A percentile compares a stretch with the other conserved stretches of the same genome.
Evolutionary conservation across 345 rosid genomes (phyloP).

Genomic region (Corchorus olitorius): DNA sequence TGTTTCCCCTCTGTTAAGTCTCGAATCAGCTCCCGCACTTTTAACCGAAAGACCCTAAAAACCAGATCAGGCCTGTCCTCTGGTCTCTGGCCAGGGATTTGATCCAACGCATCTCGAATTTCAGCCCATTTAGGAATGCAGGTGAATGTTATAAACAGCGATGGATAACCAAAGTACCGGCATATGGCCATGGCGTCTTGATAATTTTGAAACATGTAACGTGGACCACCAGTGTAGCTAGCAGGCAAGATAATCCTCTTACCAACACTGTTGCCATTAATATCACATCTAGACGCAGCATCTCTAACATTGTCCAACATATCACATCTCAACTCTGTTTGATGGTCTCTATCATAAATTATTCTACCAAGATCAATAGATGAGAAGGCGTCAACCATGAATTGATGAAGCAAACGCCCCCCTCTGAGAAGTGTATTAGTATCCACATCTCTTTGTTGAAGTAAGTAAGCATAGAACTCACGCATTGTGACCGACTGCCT

Average conservation of each 20-base stretch:
- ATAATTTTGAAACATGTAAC: not conserved
- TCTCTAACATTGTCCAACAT: not conserved
- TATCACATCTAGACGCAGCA: not conserved
- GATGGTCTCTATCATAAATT: not conserved
- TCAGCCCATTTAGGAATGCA: not conserved
- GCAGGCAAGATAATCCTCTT: not conserved
- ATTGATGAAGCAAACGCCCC: not conserved
- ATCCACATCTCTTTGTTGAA: not conserved
- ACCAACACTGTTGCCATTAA: not conserved
- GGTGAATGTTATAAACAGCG: not conserved
- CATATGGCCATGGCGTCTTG: slow-evolving; percentile 10
- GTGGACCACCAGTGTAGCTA: not conserved
- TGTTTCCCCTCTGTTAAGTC: not conserved
- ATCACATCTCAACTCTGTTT: not conserved
- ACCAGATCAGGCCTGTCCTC: not conserved
- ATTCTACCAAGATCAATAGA: not conserved
- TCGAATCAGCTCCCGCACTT: not conserved
- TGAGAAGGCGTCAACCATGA: slow-evolving; percentile 8
- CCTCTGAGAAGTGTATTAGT: not conserved
- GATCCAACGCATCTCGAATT: not conserved
- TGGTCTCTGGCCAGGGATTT: not conserved
- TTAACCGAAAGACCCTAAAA: not conserved
- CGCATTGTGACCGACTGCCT: not conserved
- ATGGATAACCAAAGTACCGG: not conserved
- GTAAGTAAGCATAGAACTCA: not conserved